Conservation (phyloP, 2,329 filamentous ascomycete genomes). For the Stenocarpella maydis region DNA sequence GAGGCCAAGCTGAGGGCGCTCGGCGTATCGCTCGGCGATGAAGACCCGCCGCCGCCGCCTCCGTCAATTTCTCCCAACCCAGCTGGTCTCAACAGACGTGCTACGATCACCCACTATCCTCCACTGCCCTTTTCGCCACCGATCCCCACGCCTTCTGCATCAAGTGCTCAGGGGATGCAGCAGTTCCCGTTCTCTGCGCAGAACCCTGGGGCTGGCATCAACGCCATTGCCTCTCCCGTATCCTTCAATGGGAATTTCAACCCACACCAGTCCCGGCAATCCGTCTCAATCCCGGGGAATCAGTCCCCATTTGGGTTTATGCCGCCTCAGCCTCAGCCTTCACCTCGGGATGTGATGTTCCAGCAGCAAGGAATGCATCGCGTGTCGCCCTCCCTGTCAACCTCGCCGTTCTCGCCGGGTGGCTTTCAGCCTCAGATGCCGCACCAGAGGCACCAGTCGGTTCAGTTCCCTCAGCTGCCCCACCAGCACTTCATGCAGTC, state of each 20-base stretch:
- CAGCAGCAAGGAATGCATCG: constrained; percentile 62
- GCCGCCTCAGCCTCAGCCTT: constrained; percentile 66
- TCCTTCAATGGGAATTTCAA: constrained; percentile 74
- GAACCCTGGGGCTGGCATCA: constrained; percentile 62
- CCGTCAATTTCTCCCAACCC: constrained; percentile 72
- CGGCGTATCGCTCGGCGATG: constrained; percentile 82
- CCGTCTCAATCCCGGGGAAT: constrained; percentile 70
- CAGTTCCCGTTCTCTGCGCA: constrained; percentile 66
- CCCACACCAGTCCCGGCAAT: constrained; percentile 78
- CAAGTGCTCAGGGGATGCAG: constrained; percentile 69
- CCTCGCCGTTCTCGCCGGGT: constrained; percentile 68
- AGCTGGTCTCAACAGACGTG: constrained; percentile 69
- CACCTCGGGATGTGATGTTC: constrained; percentile 61
- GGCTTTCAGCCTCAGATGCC: constrained; percentile 53
- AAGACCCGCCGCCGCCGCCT: constrained; percentile 68
- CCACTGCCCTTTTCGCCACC: constrained; percentile 85
- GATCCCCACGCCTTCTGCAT: constrained; percentile 78
- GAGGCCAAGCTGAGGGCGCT: constrained; percentile 93
- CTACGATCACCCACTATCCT: constrained; percentile 75
- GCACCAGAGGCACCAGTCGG: constrained; percentile 66
- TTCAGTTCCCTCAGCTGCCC: constrained; percentile 65
- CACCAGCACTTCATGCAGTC: constrained; percentile 66
- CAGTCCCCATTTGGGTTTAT: constrained; percentile 60
- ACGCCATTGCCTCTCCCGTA: constrained; percentile 75
- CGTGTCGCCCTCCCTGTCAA: constrained; percentile 70